Conservation (phyloP, 2,329 filamentous ascomycete species). For the Aspergillus niger region DNA sequence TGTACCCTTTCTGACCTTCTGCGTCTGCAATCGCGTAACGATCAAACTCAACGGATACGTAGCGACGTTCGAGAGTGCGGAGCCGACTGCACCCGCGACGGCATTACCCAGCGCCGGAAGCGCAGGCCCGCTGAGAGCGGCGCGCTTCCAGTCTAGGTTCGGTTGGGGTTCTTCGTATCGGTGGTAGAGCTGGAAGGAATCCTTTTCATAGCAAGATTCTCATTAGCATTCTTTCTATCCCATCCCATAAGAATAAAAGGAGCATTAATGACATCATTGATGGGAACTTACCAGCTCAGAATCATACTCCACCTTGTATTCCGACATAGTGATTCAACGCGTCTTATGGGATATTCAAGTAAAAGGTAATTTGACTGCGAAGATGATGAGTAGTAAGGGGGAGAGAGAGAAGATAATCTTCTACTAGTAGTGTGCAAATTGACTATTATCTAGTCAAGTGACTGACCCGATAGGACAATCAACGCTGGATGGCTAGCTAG, state of each 20-base stretch:
- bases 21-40: slow-evolving; percentile 79
- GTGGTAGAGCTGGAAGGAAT: slow-evolving; percentile 49
- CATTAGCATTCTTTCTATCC: not conserved
- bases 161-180: slow-evolving; percentile 38
- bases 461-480: too few species aligned
- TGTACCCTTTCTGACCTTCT: slow-evolving; percentile 55
- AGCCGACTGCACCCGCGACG: slow-evolving; percentile 74
- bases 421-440: too few species aligned
- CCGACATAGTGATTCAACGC: slow-evolving; percentile 6
- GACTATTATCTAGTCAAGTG: too few species aligned
- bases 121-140: slow-evolving; percentile 42
- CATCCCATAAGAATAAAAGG: not conserved
- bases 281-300: slow-evolving; percentile 10
- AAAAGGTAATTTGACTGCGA: not conserved
- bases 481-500: too few species aligned
- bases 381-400: too few species aligned
- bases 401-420: too few species aligned
- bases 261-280: not conserved
- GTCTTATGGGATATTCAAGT: not conserved
- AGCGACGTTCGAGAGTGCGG: slow-evolving; percentile 74
- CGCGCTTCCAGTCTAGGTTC: slow-evolving; percentile 34
- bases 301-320: slow-evolving; percentile 15
- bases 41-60: slow-evolving; percentile 82
- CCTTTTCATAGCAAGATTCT: slow-evolving; percentile 25
- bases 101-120: slow-evolving; percentile 80